Conservation (phyloP, 2,329 filamentous ascomycete genomes). For the Fusarium nanum region DNA sequence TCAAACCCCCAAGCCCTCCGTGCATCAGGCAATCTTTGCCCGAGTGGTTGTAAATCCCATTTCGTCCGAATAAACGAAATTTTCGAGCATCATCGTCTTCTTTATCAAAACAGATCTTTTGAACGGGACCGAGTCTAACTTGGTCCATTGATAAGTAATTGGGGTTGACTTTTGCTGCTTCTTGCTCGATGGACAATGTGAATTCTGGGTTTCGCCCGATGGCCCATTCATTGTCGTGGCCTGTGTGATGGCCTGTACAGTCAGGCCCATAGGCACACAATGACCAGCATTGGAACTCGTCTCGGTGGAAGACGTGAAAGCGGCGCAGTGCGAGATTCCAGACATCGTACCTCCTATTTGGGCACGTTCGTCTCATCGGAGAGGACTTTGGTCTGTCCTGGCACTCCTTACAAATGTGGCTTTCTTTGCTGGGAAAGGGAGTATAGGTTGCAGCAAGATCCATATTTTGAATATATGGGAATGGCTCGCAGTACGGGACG, state of each 20-base stretch:
- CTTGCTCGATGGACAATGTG: not conserved
- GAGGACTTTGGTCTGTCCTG: not conserved
- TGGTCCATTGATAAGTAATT: not conserved
- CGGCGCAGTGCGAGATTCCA: conserved; percentile 17
- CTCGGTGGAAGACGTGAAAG: conserved; percentile 12
- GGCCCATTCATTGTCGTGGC: not conserved
- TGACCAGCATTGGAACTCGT: not conserved
- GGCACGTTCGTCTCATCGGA: not conserved
- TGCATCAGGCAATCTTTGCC: not conserved
- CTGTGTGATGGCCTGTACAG: not conserved
- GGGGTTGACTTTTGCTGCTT: not conserved
- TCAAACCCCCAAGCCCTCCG: conserved; percentile 4
- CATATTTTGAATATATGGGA: conserved; percentile 6
- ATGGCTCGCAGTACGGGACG: not conserved
- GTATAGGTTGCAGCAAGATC: conserved; percentile 2
- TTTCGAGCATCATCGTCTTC: not conserved
- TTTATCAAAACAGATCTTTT: not conserved
- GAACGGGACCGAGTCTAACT: not conserved
- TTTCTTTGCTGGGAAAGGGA: not conserved
- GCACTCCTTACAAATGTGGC: not conserved
- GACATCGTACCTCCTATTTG: not conserved
- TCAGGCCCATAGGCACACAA: not conserved
- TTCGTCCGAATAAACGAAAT: not conserved
- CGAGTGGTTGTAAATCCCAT: not conserved
- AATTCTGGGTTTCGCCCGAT: not conserved